These are phyloP conservation scores for Naganishia onofrii DNA, from an alignment of 768 basidiomycete genomes.

Conservation along the genomic window DNA sequence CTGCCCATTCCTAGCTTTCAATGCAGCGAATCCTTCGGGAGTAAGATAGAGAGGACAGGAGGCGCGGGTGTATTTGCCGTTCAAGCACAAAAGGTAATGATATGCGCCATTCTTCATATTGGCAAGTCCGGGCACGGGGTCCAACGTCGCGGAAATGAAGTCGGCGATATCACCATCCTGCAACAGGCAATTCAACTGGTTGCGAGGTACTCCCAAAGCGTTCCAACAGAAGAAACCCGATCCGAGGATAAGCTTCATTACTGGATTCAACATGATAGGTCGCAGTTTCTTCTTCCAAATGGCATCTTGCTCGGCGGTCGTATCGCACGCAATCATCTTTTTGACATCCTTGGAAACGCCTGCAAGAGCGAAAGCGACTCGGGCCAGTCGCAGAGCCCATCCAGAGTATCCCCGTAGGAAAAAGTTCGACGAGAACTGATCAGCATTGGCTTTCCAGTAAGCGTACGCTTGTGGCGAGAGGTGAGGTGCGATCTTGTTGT, in stretches of 20 bases:
- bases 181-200: slow-evolving; percentile 65
- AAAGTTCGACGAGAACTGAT: slow-evolving; percentile 58
- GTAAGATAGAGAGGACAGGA: slow-evolving; percentile 66
- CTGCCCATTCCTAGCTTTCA: slow-evolving; percentile 53
- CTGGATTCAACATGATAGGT: slow-evolving; percentile 63
- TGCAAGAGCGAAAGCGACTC: slow-evolving; percentile 61
- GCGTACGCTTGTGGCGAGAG: slow-evolving; percentile 66
- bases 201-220: slow-evolving; percentile 70
- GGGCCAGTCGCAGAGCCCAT: slow-evolving; percentile 65
- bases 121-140: slow-evolving; percentile 52
- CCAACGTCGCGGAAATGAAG: slow-evolving; percentile 54
- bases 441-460: slow-evolving; percentile 68
- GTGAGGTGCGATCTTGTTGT: slow-evolving; percentile 63
- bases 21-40: slow-evolving; percentile 60
- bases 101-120: slow-evolving; percentile 62
- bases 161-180: slow-evolving; percentile 52
- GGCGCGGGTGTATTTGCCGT: slow-evolving; percentile 62
- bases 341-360: slow-evolving; percentile 63
- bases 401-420: slow-evolving; percentile 69
- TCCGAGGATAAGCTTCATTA: slow-evolving; percentile 53
- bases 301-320: slow-evolving; percentile 60
- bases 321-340: slow-evolving; percentile 60
- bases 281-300: slow-evolving; percentile 65
- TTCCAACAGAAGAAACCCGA: slow-evolving; percentile 65
- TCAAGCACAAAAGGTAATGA: slow-evolving; percentile 60